Percentiles rank a stretch among this genome's conserved stretches.
These are phyloP conservation scores for Ballota nigra DNA, from an alignment of 257 asterid genomes.

Conservation along the genomic window DNA sequence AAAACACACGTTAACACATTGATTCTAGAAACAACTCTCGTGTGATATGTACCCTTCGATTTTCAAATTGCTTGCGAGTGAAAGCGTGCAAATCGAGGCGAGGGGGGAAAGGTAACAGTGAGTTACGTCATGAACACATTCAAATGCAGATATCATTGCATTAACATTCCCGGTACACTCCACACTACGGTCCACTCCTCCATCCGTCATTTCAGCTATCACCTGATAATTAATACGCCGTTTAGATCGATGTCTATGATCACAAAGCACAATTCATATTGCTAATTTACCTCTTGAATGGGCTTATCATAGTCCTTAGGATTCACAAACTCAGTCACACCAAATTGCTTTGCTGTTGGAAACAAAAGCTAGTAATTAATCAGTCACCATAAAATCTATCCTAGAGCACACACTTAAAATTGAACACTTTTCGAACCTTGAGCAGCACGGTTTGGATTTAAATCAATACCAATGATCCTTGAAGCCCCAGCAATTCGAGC, in stretches of 20 bases:
- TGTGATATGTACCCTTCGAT: neutral
- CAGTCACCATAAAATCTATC: neutral
- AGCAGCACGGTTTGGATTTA: slow-evolving; percentile 44
- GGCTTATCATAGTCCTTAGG: slow-evolving; percentile 83
- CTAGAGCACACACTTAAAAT: neutral
- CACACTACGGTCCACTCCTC: slow-evolving; percentile 83
- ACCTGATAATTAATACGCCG: slow-evolving; percentile 38
- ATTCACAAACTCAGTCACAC: slow-evolving; percentile 71
- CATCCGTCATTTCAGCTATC: slow-evolving; percentile 71
- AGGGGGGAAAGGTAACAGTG: too few relatives aligned
- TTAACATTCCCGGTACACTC: slow-evolving; percentile 79
- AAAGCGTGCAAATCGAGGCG: neutral
- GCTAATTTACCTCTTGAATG: slow-evolving; percentile 51
- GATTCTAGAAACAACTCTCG: neutral
- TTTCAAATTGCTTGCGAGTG: neutral
- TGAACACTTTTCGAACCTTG: slow-evolving; percentile 28
- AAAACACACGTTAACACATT: neutral
- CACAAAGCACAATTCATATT: neutral
- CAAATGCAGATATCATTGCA: slow-evolving; percentile 91
- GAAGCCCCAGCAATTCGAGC: slow-evolving; percentile 83
- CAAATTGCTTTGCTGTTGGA: slow-evolving; percentile 74
- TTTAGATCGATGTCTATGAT: neutral
- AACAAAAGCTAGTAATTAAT: neutral
- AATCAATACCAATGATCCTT: slow-evolving; percentile 72
- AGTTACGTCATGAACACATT: slow-evolving; percentile 87